Conservation (phyloP, 768 basidiomycete species). For the Suillus subalutaceus region DNA sequence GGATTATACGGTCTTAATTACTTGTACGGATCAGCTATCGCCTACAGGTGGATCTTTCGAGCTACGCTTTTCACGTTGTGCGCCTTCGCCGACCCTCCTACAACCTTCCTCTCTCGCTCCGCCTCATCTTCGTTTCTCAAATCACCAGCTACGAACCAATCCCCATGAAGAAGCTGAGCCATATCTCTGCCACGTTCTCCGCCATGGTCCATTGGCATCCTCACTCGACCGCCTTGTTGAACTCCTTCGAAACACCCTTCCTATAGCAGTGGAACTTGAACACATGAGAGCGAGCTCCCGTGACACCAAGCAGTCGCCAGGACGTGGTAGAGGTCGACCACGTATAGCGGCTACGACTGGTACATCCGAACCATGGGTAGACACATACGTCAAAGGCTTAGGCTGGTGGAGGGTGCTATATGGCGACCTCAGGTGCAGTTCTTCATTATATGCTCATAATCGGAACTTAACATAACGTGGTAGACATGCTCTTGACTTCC, state of each 20-base stretch:
- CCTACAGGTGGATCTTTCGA: slow-evolving; percentile 71
- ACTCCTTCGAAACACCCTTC: slow-evolving; percentile 75
- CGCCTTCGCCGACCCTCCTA: slow-evolving; percentile 13
- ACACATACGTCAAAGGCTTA: slow-evolving; percentile 76
- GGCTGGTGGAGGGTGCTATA: slow-evolving; percentile 84
- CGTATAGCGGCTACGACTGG: slow-evolving; percentile 17
- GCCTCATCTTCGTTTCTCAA: slow-evolving; percentile 36
- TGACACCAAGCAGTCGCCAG: slow-evolving; percentile 21
- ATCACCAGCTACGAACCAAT: slow-evolving; percentile 41
- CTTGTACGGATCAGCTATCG: slow-evolving; percentile 75
- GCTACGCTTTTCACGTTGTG: slow-evolving; percentile 66
- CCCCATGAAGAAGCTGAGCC: slow-evolving; percentile 82
- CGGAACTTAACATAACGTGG: background rate
- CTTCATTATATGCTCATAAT: background rate
- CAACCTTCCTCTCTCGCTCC: slow-evolving; percentile 26
- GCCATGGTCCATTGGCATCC: slow-evolving; percentile 64
- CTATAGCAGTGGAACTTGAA: slow-evolving; percentile 75
- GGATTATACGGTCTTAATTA: slow-evolving; percentile 80
- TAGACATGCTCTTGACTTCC: slow-evolving; percentile 81
- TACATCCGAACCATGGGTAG: slow-evolving; percentile 42
- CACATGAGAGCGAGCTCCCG: slow-evolving; percentile 41
- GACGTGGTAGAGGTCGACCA: slow-evolving; percentile 19
- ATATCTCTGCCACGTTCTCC: slow-evolving; percentile 71
- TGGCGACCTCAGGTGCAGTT: slow-evolving; percentile 60
- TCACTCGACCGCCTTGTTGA: slow-evolving; percentile 69